phyloP scores from a whole-genome alignment of 2,329 filamentous ascomycete genomes.

The Corynespora cassiicola region DNA sequence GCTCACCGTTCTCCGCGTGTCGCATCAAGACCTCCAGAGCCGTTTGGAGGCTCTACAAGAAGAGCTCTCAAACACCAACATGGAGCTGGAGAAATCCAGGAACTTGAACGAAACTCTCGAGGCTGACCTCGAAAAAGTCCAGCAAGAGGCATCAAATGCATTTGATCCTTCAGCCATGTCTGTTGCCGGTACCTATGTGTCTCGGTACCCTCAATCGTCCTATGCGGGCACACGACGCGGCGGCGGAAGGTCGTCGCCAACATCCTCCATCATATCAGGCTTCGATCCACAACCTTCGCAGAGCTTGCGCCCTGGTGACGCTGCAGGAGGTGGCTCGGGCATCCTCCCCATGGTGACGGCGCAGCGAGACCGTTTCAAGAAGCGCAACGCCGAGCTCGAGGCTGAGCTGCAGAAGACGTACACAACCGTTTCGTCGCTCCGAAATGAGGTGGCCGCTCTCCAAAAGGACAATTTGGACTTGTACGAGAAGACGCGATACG shows the following conservation, averaged over 20 bases:
- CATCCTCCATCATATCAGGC: slow-evolving; percentile 98
- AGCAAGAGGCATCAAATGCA: slow-evolving; percentile 81
- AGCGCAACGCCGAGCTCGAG: slow-evolving; percentile 90
- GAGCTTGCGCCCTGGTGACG: slow-evolving; percentile 66
- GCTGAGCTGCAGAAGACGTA: slow-evolving; percentile 87
- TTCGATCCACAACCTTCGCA: slow-evolving; percentile 64
- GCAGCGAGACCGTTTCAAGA: slow-evolving; percentile 97
- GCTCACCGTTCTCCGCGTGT: slow-evolving; percentile 88
- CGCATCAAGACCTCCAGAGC: slow-evolving; percentile 87
- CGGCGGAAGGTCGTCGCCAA: slow-evolving; percentile 84
- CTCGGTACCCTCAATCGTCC: slow-evolving; percentile 73
- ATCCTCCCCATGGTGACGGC: slow-evolving; percentile 98
- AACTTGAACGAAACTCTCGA: slow-evolving; percentile 88
- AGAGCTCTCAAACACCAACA: slow-evolving; percentile 81
- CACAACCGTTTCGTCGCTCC: slow-evolving; percentile 79
- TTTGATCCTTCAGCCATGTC: slow-evolving; percentile 88
- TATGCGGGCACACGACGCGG: slow-evolving; percentile 59
- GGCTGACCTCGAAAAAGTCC: slow-evolving; percentile 86
- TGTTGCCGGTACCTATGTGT: slow-evolving; percentile 88
- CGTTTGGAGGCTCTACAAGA: slow-evolving; percentile 82
- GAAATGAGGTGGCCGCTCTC: slow-evolving; percentile 87
- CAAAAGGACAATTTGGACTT: slow-evolving; percentile 96
- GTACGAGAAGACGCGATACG: slow-evolving; percentile 97
- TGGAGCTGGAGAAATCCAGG: slow-evolving; percentile 84
- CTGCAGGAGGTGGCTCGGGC: slow-evolving; percentile 77